Base-by-base conservation (phyloP, 768 basidiomycete species). In the Mycena kentingensis region DNA sequence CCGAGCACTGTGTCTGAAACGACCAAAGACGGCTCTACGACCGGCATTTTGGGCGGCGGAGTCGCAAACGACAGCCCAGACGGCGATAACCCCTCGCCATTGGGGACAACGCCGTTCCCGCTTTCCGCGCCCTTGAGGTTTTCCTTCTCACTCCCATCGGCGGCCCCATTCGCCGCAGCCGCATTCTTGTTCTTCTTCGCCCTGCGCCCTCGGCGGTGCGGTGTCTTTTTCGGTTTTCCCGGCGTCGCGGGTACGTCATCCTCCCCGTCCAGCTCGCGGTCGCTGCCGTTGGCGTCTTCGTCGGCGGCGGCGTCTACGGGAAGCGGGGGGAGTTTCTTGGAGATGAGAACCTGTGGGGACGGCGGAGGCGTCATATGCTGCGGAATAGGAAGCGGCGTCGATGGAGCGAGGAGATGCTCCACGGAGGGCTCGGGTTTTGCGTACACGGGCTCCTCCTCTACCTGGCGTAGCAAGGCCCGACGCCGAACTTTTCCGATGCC, bases 1-100 rank as follows among this genome's bases (percentile, higher is more conserved):
- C 91, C 91, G 27, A 93, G 77, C 36, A 92, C 73, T 1, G 75
- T 79, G 41, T 92, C 88, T 5, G 90, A 89, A 15, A 93, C 84
- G 19, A 82, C 62, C 36, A 93, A 71, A 0, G 86, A 87, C 5
- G 85, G 73, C 15, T 66, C 60, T 18, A 61, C 45, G 5, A 64
- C 57, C 5, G 67, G 55, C 8, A 66, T 60, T 24, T 65, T 63
- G 2, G 69, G 61, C 3, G 74, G 61, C 12, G 61, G 47, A 10
- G 64, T 48, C 27, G 65, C 51, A 16, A 24, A 68, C 51, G 3
- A 52, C 45, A 64, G 55, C 8, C 50, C 52, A 10, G 65, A 52
- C 4, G 61, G 45, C 5, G 60, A 29, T 58, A 21, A n/a, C 54
- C 60, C 13, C 63, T 63, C 26, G 61, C 64, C 49, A 63, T 54